phyloP scores from a whole-genome alignment of 306 rosid species.

The Acacia crassicarpa region DNA sequence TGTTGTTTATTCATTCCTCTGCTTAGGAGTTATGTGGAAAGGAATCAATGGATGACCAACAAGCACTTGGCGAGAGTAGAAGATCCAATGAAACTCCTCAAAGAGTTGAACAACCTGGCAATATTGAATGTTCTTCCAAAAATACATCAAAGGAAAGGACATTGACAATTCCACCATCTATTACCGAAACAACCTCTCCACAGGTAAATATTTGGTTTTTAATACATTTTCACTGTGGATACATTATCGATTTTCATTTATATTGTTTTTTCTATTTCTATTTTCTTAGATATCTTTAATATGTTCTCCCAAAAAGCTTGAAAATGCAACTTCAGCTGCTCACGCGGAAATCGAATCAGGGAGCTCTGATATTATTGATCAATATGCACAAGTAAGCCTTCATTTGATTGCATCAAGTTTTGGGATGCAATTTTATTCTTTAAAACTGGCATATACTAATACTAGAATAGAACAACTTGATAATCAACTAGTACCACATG shows the following conservation, averaged over 20 bases:
- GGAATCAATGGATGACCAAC: not conserved
- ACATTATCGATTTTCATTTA: not conserved
- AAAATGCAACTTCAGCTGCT: not conserved
- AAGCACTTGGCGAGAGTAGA: not conserved
- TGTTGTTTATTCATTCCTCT: not conserved
- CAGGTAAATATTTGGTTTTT: not conserved
- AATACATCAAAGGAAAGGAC: not conserved
- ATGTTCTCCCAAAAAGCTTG: not conserved
- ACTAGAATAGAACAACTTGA: not conserved
- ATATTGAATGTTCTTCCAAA: not conserved
- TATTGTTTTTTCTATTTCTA: not conserved
- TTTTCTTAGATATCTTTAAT: not conserved
- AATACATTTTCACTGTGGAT: not conserved
- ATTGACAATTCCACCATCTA: not conserved
- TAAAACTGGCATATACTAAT: no score
- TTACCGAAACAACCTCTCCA: not conserved
- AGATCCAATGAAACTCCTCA: not conserved
- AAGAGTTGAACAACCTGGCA: no score
- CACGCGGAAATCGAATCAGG: not conserved
- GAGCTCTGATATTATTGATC: not conserved
- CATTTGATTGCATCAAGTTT: not conserved
- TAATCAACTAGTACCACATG: not conserved
- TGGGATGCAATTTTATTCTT: not conserved
- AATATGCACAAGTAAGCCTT: not conserved
- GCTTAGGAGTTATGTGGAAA: not conserved